Percentiles rank a stretch among this genome's conserved stretches.
These are phyloP conservation scores for Fusarium tjaetaba DNA, from an alignment of 2,329 filamentous ascomycete species.

Conservation along the genomic window DNA sequence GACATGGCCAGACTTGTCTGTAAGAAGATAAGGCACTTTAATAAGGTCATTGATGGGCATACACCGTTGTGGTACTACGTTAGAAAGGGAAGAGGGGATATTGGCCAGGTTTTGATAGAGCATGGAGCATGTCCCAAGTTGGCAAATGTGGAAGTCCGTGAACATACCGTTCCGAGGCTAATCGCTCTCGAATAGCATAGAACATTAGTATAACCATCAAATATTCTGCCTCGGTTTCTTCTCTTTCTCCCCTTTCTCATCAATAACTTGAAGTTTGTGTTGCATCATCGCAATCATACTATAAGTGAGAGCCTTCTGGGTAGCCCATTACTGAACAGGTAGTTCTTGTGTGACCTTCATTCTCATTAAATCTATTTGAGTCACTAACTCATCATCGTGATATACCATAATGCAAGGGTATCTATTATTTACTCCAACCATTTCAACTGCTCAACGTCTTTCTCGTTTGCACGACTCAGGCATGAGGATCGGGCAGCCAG, in stretches of 20 bases:
- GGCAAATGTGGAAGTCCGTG: constrained; percentile 19
- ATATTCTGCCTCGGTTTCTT: neutral
- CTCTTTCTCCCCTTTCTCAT: neutral
- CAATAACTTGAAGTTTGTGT: neutral
- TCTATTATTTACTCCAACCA: constrained; percentile 14
- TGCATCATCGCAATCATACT: neutral
- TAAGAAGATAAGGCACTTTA: constrained; percentile 11
- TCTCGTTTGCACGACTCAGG: constrained; percentile 46
- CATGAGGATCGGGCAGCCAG: constrained; percentile 77
- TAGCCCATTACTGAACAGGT: neutral
- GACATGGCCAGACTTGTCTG: constrained; percentile 21
- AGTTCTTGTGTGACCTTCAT: neutral
- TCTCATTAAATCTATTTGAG: neutral
- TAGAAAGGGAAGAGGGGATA: constrained; percentile 17
- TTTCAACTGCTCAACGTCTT: neutral
- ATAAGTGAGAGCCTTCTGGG: neutral
- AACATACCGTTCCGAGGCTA: constrained; percentile 6
- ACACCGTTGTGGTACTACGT: constrained; percentile 26
- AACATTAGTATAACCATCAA: neutral
- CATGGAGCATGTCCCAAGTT: constrained; percentile 21
- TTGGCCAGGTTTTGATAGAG: constrained; percentile 20
- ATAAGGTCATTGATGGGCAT: constrained; percentile 15
- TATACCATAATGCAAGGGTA: constrained; percentile 20
- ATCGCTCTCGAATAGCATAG: neutral
- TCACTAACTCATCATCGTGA: neutral